These are phyloP conservation scores for Dactylonectria estremocensis DNA, from an alignment of 2,329 filamentous ascomycete species.

Conservation along the genomic window DNA sequence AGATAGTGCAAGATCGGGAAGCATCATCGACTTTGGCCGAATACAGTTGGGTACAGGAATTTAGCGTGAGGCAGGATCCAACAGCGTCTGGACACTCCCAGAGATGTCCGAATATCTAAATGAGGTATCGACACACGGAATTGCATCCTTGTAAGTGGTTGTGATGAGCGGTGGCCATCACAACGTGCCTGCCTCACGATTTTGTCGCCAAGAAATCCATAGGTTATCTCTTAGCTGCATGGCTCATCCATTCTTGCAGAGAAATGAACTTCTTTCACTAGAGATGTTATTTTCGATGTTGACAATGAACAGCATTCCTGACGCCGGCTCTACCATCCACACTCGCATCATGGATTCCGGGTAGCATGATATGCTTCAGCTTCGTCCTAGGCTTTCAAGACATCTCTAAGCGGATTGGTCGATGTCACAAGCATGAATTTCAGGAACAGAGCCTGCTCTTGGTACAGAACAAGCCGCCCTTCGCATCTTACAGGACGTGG, in stretches of 20 bases:
- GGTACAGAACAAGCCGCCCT: slow-evolving; percentile 29
- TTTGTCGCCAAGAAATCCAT: slow-evolving; percentile 18
- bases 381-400: background rate
- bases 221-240: slow-evolving; percentile 21
- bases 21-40: background rate
- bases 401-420: slow-evolving; percentile 17
- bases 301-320: background rate
- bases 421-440: slow-evolving; percentile 61
- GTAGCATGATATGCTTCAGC: background rate
- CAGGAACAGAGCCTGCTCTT: slow-evolving; percentile 50
- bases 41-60: background rate
- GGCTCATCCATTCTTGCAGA: background rate
- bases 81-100: background rate
- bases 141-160: slow-evolving; percentile 1
- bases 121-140: background rate
- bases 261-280: background rate
- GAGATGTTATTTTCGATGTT: background rate
- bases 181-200: slow-evolving; percentile 2
- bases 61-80: background rate
- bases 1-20: background rate
- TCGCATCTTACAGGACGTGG: slow-evolving; percentile 8
- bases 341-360: background rate
- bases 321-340: background rate
- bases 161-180: slow-evolving; percentile 15
- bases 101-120: background rate